Conservation (phyloP, 257 asterid species). For the Primulina eburnea region DNA sequence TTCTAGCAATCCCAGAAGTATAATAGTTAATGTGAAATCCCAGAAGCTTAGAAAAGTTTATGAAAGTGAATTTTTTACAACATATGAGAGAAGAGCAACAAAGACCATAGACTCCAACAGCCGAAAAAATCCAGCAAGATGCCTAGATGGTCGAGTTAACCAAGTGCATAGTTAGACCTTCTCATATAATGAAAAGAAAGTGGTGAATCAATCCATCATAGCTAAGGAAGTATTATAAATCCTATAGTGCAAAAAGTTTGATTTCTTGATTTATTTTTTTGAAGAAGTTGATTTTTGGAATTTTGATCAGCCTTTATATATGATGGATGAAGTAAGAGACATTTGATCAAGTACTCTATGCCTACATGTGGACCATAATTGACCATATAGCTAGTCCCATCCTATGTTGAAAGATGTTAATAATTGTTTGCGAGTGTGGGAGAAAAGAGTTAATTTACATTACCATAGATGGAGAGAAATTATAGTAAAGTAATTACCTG, state of each 20-base stretch:
- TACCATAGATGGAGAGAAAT: neutral
- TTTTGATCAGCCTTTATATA: neutral
- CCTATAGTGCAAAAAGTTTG: neutral
- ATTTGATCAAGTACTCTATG: neutral
- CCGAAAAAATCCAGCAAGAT: neutral
- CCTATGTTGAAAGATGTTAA: too few relatives aligned
- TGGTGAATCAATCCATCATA: neutral
- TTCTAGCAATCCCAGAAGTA: too few relatives aligned
- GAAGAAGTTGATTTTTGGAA: neutral
- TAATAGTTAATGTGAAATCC: too few relatives aligned
- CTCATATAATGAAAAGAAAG: neutral
- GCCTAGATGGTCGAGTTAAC: neutral
- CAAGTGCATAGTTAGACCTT: neutral
- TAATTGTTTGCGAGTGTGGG: too few relatives aligned
- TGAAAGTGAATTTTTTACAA: too few relatives aligned
- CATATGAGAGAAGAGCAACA: too few relatives aligned
- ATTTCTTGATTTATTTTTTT: neutral
- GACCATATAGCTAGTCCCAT: too few relatives aligned
- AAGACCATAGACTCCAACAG: neutral
- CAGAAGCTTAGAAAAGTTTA: too few relatives aligned
- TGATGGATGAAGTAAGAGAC: neutral
- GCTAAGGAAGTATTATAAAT: neutral
- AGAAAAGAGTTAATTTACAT: too few relatives aligned
- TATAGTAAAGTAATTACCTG: constrained; percentile 45
- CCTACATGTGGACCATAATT: neutral